These are phyloP conservation scores for Colletotrichum paranaense DNA, from an alignment of 2,329 filamentous ascomycete genomes.

Conservation along the genomic window DNA sequence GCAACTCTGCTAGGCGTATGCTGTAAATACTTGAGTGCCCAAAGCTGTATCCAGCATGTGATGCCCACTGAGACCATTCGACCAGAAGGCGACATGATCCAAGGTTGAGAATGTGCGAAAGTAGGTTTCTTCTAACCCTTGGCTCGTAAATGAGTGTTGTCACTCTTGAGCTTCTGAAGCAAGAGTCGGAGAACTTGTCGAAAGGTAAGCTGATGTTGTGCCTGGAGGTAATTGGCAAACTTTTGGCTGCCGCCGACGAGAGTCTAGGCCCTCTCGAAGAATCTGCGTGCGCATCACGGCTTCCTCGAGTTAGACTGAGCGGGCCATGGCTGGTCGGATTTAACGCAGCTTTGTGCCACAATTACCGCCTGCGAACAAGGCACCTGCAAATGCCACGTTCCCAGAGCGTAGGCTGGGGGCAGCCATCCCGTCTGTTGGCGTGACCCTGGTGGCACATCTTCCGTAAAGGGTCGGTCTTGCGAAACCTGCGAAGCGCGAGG, in stretches of 20 bases:
- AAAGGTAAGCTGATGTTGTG: neutral
- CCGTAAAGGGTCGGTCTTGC: slow-evolving; percentile 25
- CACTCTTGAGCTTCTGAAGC: neutral
- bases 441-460: slow-evolving; percentile 11
- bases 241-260: neutral
- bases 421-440: slow-evolving; percentile 19
- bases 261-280: neutral
- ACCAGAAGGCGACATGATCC: neutral
- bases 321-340: slow-evolving; percentile 9
- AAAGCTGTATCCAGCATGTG: neutral
- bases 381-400: slow-evolving; percentile 19
- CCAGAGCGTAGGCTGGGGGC: neutral
- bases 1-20: neutral
- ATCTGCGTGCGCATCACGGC: neutral
- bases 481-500: slow-evolving; percentile 7
- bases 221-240: neutral
- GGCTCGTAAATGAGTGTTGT: neutral
- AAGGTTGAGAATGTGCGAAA: neutral
- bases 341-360: neutral
- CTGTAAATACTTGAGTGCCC: neutral
- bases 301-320: neutral
- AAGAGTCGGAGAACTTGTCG: neutral
- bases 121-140: neutral
- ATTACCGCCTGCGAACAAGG: neutral
- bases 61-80: neutral